Evolutionary conservation across 148 eudicot genomes (phyloP), one percentile per base, ranked within the genome.

Genomic region (Fallopia convolvulus): DNA sequence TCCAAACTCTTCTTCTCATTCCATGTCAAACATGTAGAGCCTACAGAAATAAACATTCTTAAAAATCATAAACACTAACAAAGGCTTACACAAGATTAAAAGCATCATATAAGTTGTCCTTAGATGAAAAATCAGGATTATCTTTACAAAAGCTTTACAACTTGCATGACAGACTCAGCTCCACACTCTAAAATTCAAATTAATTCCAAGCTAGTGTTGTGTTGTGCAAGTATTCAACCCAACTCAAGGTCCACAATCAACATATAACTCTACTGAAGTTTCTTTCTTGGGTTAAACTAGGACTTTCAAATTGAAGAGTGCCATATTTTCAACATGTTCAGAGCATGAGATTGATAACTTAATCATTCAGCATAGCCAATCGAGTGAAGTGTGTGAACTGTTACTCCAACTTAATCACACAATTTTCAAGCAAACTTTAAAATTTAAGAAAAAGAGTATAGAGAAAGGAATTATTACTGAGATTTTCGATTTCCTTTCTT

Each of bases 1-100:
- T 94, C 96, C 88, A 94, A 78, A 76, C 87, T 92, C 84, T 92
- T 92, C 80, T 80, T 86, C 79, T 92, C 92, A 84, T 90, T 92
- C 97, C 97, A 92, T 80, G 96, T 88, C 99, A 94, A 89, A 77
- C 85, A 89, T 8, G 93, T 78, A 52, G 90, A 81, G 42, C 91
- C 97, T 92, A 84, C 66, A 82, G 63, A 23, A 21, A 74, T 18
- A 26, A 26, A 26, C n/a, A 74, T 44, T 17, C 76, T 44, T 26
- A 6, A 12, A 18, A 10, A 74, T 49, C 18, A 74, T n/a, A 26
- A 49, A 74, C 20, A 36, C 10, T n/a, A 11, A 46, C 21, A 42
- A 50, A 13, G 4, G 3, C 8, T 30, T 14, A 26, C 30, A 77
- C 20, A 63, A 46, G 48, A 20, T 20, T 50, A 21, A 21, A 11